Percentiles rank a stretch among this genome's conserved stretches.
phyloP scores from a whole-genome alignment of 192 early-diverging fungal genomes.

The Backusella tarrabulga region DNA sequence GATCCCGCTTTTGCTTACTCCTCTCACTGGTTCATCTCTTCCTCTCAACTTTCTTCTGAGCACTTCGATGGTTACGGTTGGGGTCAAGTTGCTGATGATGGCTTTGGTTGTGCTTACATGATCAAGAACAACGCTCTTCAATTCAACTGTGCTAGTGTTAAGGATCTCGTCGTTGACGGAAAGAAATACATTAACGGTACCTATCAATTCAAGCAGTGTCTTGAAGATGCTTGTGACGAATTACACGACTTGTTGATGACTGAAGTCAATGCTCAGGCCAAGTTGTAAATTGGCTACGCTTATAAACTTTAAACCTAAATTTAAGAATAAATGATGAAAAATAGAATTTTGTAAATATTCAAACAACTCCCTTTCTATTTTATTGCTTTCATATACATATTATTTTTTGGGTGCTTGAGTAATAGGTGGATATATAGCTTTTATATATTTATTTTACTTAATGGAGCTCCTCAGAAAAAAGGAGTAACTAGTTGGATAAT shows the following conservation, averaged over 20 bases:
- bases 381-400: background rate
- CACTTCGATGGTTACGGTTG: constrained; percentile 94
- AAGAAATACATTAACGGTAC: constrained; percentile 52
- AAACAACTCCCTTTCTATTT: background rate
- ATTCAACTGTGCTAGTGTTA: constrained; percentile 82
- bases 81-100: constrained; percentile 84
- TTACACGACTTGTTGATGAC: constrained; percentile 73
- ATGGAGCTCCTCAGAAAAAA: no score
- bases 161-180: constrained; percentile 55
- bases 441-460: no score
- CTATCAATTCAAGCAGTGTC: constrained; percentile 70
- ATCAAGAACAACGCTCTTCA: constrained; percentile 83
- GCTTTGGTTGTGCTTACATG: constrained; percentile 94
- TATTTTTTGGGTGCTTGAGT: background rate
- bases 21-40: constrained; percentile 89
- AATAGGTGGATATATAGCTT: background rate
- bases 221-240: constrained; percentile 87
- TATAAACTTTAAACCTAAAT: background rate
- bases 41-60: constrained; percentile 89
- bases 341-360: constrained; percentile 7
- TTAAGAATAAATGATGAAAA: background rate
- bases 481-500: no score
- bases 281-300: constrained; percentile 50
- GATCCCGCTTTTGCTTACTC: constrained; percentile 83
- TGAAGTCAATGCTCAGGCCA: constrained; percentile 58